These are phyloP conservation scores for Aspergillus quadrilineatus DNA, from an alignment of 2,329 filamentous ascomycete species.

Conservation along the genomic window DNA sequence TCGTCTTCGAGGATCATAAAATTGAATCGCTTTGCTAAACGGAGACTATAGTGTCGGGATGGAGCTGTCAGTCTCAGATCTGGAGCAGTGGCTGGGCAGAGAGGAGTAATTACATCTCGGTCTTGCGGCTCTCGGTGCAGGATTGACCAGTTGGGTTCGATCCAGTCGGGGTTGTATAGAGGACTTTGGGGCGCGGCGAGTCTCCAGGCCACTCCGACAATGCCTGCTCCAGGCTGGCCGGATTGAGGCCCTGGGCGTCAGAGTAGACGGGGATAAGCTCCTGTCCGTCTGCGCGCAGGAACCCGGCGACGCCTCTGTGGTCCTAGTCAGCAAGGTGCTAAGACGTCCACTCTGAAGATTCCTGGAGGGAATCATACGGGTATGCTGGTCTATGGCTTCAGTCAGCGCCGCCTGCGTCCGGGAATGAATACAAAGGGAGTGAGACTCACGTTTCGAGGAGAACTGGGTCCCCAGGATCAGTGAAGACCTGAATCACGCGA, in stretches of 20 bases:
- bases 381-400: neutral
- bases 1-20: neutral
- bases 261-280: neutral
- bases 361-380: neutral
- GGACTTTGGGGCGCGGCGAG: neutral
- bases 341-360: neutral
- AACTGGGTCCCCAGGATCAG: neutral
- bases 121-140: constrained; percentile 7
- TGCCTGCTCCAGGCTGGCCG: neutral
- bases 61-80: no score
- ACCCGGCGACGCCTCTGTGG: neutral
- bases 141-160: constrained; percentile 11
- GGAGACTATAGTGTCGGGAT: neutral
- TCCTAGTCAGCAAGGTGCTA: neutral
- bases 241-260: neutral
- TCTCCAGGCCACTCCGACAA: neutral
- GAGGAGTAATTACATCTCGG: neutral
- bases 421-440: neutral
- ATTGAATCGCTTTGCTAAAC: neutral
- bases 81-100: no score
- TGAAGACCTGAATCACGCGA: constrained; percentile 9
- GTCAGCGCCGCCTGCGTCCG: neutral
- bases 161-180: constrained; percentile 11
- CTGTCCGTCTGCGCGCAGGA: neutral
- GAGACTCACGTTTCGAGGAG: neutral